Percentiles rank a stretch among this genome's conserved stretches.
phyloP scores from a whole-genome alignment of 2,329 filamentous ascomycete genomes.

The Talaromyces amestolkiae region DNA sequence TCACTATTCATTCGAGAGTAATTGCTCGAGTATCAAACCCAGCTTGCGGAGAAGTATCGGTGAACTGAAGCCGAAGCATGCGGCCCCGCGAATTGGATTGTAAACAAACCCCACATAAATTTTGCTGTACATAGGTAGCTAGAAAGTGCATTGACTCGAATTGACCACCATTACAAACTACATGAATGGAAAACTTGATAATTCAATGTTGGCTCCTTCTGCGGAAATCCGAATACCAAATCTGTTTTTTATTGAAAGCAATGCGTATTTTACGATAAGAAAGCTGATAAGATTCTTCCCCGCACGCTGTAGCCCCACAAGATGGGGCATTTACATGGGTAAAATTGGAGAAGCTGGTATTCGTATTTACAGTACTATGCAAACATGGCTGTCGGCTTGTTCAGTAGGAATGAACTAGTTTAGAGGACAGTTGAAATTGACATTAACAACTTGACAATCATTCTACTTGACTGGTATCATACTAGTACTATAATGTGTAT shows the following conservation, averaged over 20 bases:
- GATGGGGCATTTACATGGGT: constrained; percentile 1
- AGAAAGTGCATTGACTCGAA: background rate
- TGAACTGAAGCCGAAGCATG: background rate
- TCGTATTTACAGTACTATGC: constrained; percentile 1
- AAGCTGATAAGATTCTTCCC: constrained; percentile 1
- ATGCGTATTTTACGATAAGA: background rate
- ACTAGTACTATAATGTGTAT: background rate
- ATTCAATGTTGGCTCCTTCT: background rate
- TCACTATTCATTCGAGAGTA: constrained; percentile 16
- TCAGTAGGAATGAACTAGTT: background rate
- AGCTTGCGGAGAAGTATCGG: background rate
- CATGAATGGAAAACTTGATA: too few species aligned
- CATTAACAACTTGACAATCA: background rate
- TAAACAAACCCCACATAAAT: background rate
- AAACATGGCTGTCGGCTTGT: background rate
- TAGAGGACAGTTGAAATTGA: background rate
- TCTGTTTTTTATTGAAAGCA: background rate
- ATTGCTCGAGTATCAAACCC: background rate
- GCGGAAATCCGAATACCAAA: background rate
- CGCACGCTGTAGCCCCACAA: constrained; percentile 6
- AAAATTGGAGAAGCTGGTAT: constrained; percentile 7
- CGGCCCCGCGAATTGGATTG: background rate
- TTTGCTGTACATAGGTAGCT: background rate
- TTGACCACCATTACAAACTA: background rate
- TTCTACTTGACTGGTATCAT: background rate